Evolutionary conservation across 139 green algal genomes (phyloP).

Genomic region (Ettlia oleoabundans): DNA sequence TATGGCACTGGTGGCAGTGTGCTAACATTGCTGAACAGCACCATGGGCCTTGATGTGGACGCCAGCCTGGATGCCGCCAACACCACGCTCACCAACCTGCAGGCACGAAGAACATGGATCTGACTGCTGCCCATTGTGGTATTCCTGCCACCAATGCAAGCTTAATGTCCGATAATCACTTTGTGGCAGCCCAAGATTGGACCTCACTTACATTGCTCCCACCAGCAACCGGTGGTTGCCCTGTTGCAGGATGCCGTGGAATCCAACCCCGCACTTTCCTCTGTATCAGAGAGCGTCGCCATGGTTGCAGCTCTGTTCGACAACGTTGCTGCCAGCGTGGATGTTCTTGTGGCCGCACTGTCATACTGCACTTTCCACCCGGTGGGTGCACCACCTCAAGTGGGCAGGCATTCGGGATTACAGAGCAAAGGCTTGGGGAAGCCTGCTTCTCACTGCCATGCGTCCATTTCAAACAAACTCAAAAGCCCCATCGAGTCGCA

Average conservation of each 20-base stretch:
- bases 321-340: not conserved
- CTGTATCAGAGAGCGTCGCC: not conserved
- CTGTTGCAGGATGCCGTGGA: not conserved
- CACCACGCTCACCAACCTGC: not conserved
- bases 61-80: not conserved
- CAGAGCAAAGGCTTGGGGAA: too few species aligned
- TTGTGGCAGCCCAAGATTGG: too few species aligned
- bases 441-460: too few species aligned
- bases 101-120: not conserved
- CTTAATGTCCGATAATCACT: too few species aligned
- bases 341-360: not conserved
- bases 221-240: too few species aligned
- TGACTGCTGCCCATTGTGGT: too few species aligned
- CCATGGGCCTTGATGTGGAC: slow-evolving; percentile 5
- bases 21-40: not conserved
- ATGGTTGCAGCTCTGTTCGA: not conserved
- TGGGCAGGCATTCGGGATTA: not conserved
- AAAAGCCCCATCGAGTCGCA: too few species aligned
- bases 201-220: too few species aligned
- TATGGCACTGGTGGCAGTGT: slow-evolving; percentile 8
- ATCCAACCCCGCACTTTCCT: not conserved
- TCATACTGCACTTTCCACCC: slow-evolving; percentile 20
- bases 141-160: not conserved
- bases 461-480: too few species aligned
- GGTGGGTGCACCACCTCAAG: too few species aligned